phyloP scores from a whole-genome alignment of 805 yeast genomes.

The Starmerella stigmatis region DNA sequence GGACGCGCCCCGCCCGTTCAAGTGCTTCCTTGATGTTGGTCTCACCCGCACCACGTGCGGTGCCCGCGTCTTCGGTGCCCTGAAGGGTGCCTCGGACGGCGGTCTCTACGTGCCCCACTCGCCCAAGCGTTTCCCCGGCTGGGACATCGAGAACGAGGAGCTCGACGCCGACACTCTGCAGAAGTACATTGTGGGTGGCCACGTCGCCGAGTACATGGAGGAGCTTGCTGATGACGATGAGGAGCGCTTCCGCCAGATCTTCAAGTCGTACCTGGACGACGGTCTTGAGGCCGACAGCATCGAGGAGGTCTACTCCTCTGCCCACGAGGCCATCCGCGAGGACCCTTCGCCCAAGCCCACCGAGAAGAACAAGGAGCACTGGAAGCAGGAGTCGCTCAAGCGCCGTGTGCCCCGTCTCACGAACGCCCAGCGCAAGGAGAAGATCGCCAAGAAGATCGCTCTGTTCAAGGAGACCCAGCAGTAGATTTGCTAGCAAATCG shows the following conservation, averaged over 20 bases:
- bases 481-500: conserved; percentile 10
- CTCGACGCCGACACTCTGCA: conserved; percentile 93
- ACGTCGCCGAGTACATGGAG: conserved; percentile 99
- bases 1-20: conserved; percentile 99
- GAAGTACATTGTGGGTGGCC: conserved; percentile 99
- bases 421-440: conserved; percentile 81
- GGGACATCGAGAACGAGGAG: conserved; percentile 98
- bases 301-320: conserved; percentile 90
- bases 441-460: conserved; percentile 87
- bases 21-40: conserved; percentile 98
- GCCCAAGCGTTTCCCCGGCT: conserved; percentile 99
- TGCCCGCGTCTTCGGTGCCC: conserved; percentile 98
- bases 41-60: conserved; percentile 99
- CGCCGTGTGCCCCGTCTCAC: conserved; percentile 82
- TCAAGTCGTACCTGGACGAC: conserved; percentile 93
- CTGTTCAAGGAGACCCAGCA: conserved; percentile 39
- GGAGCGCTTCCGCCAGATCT: conserved; percentile 94
- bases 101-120: conserved; percentile 99
- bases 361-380: conserved; percentile 91
- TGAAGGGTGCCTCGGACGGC: conserved; percentile 99
- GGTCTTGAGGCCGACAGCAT: conserved; percentile 94
- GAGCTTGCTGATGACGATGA: conserved; percentile 99
- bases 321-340: conserved; percentile 92
- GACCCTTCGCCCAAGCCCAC: conserved; percentile 88
- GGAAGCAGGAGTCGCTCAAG: conserved; percentile 93